Conservation (phyloP, 768 basidiomycete genomes). For the Leccinum ochraceum region DNA sequence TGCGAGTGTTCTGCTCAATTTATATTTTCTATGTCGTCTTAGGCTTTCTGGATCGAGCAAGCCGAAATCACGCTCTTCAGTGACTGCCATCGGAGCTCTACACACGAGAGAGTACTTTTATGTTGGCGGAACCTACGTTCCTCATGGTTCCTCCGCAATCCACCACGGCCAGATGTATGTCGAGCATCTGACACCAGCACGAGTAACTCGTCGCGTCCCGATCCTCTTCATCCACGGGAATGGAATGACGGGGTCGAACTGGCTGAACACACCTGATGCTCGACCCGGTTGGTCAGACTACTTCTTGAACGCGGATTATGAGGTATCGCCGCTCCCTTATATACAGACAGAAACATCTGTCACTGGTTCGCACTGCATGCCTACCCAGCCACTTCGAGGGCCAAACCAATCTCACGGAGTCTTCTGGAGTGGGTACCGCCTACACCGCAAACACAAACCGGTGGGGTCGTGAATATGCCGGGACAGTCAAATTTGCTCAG, state of each 20-base stretch:
- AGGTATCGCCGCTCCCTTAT: constrained; percentile 32
- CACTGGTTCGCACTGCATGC: constrained; percentile 55
- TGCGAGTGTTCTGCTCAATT: constrained; percentile 20
- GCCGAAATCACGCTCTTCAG: neutral
- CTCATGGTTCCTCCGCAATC: constrained; percentile 38
- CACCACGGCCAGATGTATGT: constrained; percentile 52
- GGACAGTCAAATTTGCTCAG: constrained; percentile 45
- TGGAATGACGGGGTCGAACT: constrained; percentile 54
- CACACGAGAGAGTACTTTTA: constrained; percentile 52
- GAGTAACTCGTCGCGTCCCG: constrained; percentile 40
- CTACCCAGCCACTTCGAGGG: constrained; percentile 38
- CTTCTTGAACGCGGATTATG: constrained; percentile 50
- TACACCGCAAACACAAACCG: constrained; percentile 58
- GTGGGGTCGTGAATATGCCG: constrained; percentile 57
- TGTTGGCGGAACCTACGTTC: constrained; percentile 44
- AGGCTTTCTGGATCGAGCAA: constrained; percentile 1
- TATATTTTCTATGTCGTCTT: constrained; percentile 16
- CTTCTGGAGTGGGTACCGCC: constrained; percentile 33
- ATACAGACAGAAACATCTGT: constrained; percentile 38
- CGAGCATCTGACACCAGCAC: constrained; percentile 47
- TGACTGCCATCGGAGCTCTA: constrained; percentile 30
- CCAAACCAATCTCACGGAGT: constrained; percentile 15
- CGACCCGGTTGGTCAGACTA: constrained; percentile 59
- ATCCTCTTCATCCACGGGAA: constrained; percentile 51
- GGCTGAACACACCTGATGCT: constrained; percentile 56